phyloP scores from a whole-genome alignment of 129 eudicot species.

The Kitagawia praeruptora region DNA sequence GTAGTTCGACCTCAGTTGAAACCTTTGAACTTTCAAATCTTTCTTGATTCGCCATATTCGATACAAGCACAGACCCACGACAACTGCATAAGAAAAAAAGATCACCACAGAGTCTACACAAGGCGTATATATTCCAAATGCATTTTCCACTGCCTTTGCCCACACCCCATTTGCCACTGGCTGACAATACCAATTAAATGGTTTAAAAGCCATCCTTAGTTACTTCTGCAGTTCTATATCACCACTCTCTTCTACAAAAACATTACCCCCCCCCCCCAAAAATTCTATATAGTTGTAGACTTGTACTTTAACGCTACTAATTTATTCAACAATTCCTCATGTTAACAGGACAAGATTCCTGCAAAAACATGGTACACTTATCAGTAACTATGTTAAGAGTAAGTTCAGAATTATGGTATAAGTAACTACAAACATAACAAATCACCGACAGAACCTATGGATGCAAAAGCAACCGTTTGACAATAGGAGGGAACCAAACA shows the following conservation, averaged over 20 bases:
- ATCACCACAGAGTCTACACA: slow-evolving; percentile 43
- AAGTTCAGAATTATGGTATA: no score
- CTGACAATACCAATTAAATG: slow-evolving; percentile 44
- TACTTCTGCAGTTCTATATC: not conserved
- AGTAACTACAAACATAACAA: no score
- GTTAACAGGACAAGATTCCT: not conserved
- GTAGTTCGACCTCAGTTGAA: slow-evolving; percentile 25
- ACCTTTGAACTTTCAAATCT: slow-evolving; percentile 22
- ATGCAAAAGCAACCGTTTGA: no score
- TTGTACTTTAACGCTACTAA: not conserved
- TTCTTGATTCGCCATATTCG: slow-evolving; percentile 32
- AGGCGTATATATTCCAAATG: slow-evolving; percentile 46
- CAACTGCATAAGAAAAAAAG: slow-evolving; percentile 35
- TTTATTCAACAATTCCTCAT: not conserved
- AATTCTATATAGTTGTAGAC: not conserved
- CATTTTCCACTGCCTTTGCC: slow-evolving; percentile 33
- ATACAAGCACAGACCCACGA: slow-evolving; percentile 31
- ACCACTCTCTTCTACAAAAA: slow-evolving; percentile 1
- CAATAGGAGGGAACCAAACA: no score
- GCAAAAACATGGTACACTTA: not conserved
- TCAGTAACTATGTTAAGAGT: no score
- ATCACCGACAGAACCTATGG: no score
- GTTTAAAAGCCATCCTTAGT: slow-evolving; percentile 30
- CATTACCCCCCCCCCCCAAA: not conserved
- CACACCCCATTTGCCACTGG: slow-evolving; percentile 33